A percentile compares a stretch with the other conserved stretches of the same genome.
Conservation (phyloP, 805 yeast genomes). For the Candida yuanshanica region DNA sequence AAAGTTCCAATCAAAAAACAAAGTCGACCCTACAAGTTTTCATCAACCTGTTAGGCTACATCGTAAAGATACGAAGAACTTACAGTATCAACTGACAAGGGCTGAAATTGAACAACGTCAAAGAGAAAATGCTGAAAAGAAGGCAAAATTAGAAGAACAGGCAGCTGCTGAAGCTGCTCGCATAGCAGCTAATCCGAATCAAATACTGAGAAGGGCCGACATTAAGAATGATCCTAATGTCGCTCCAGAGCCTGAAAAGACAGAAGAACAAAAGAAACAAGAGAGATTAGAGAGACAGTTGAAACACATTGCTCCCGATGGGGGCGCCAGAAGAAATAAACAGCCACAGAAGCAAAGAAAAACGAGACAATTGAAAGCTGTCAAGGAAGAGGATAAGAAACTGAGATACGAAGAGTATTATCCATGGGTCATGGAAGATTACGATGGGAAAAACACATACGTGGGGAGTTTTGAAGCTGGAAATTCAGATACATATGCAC, state of each 20-base stretch:
- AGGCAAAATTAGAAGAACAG: conserved; percentile 21
- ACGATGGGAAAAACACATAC: conserved; percentile 89
- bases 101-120: conserved; percentile 67
- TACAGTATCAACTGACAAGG: conserved; percentile 79
- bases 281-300: conserved; percentile 30
- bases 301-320: conserved; percentile 87
- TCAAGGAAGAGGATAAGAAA: conserved; percentile 78
- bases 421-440: conserved; percentile 98
- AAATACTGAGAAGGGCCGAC: conserved; percentile 11
- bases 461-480: conserved; percentile 95
- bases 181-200: conserved; percentile 15
- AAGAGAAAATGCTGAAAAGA: conserved; percentile 39
- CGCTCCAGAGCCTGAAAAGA: conserved; percentile 27
- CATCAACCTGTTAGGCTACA: conserved; percentile 82
- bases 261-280: conserved; percentile 33
- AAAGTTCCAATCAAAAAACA: conserved; percentile 68
- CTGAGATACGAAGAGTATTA: conserved; percentile 92
- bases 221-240: conserved; percentile 19
- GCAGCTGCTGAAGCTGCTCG: conserved; percentile 28
- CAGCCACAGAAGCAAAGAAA: conserved; percentile 65
- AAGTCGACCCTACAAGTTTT: conserved; percentile 70
- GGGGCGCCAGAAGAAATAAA: conserved; percentile 70
- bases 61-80: conserved; percentile 87
- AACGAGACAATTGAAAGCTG: conserved; percentile 75
- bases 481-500: conserved; percentile 74